Evolutionary conservation across 2,329 filamentous ascomycete genomes (phyloP), one percentile per base, ranked within the genome.

Genomic region (Coniella vitis): DNA sequence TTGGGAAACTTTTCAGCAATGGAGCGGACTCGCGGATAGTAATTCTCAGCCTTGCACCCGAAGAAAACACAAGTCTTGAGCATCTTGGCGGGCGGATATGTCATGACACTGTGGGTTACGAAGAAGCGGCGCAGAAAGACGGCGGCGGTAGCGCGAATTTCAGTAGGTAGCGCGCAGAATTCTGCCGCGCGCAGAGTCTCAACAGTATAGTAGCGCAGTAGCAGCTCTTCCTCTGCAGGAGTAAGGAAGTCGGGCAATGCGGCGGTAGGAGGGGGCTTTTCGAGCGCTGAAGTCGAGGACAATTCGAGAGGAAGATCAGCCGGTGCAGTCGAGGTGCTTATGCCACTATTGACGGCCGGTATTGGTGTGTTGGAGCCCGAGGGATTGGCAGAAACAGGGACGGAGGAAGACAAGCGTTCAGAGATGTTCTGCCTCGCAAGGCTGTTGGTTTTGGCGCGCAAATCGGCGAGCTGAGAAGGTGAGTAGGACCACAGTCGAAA

Each of bases 81-180:
- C 57, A 97, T 86, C 55, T 89, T 84, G 54, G 87, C 86, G 0
- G 90, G 91, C 54, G 91, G 87, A 64, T 98, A 97, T 25, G 90
- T 95, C 87, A 97, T 95, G 61, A 90, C 81, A 36, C 87, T 94
- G 69, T 97, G 95, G 61, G 87, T 91, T 34, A 95, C 78, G 71
- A 97, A 98, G 75, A 98, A 97, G 50, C 93, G 86, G 48, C 88
- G 86, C 52, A 98, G 78, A 64, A 94, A 96, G 61, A 94, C 83
- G 53, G 91, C 86, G 3, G 89, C 88, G 7, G 90, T 95, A 21
- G 86, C 83, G 50, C 75, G 71, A 51, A 75, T 74, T 49, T 75
- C 72, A 55, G 72, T 74, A 5, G 71, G 69, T 37, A 75, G 62
- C 31, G 75, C 68, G 57, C 71, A 75, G 57, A 78, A 78, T 45